Conservation (phyloP, 805 yeast species). For the Candida sphagnicola region DNA sequence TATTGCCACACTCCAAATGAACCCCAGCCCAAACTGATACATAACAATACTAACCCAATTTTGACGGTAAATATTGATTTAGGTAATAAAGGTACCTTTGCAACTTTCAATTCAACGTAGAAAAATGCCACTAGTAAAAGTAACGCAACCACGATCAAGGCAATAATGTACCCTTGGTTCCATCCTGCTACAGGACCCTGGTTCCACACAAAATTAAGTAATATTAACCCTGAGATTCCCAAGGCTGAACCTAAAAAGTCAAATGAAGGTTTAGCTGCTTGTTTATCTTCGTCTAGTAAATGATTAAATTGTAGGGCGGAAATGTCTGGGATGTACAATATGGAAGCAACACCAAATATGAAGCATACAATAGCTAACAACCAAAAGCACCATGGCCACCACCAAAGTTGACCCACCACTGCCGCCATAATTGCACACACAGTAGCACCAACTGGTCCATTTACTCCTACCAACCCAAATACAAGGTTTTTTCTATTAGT, state of each 20-base stretch:
- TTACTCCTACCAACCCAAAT: constrained; percentile 55
- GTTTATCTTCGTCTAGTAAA: background rate
- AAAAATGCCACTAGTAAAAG: constrained; percentile 38
- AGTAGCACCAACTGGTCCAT: constrained; percentile 61
- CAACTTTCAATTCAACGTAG: constrained; percentile 43
- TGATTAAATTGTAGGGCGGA: background rate
- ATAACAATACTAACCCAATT: constrained; percentile 44
- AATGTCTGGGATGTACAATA: constrained; percentile 36
- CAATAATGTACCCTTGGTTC: constrained; percentile 55
- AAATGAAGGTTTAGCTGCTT: constrained; percentile 4
- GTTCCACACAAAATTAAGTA: constrained; percentile 68
- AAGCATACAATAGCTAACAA: constrained; percentile 38
- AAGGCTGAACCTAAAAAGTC: constrained; percentile 33
- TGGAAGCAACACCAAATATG: constrained; percentile 25
- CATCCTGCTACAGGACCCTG: constrained; percentile 76
- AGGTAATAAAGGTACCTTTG: constrained; percentile 53
- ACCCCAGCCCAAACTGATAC: constrained; percentile 69
- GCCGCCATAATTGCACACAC: constrained; percentile 53
- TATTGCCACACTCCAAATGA: constrained; percentile 73
- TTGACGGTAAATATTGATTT: constrained; percentile 40
- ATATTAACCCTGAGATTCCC: constrained; percentile 57
- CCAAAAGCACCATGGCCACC: constrained; percentile 66
- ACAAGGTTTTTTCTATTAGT: constrained; percentile 51
- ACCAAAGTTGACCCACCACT: constrained; percentile 38
- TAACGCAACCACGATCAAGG: constrained; percentile 52